A percentile compares a stretch with the other conserved stretches of the same genome.
Conservation (phyloP, 441 rosid species). For the Jatropha podagrica region DNA sequence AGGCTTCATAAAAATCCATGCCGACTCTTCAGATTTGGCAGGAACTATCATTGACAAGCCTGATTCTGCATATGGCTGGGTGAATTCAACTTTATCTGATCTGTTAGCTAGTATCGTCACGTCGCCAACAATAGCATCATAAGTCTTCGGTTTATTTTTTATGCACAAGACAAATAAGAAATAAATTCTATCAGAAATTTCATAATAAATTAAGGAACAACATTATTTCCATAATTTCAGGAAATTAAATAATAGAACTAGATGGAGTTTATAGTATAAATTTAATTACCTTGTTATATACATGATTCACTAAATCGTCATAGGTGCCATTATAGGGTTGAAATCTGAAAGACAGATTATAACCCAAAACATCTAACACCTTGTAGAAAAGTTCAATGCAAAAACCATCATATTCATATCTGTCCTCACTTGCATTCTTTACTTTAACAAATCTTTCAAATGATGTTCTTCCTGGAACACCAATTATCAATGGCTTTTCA, state of each 20-base stretch:
- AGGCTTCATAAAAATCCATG: slow-evolving; percentile 40
- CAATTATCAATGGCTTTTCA: slow-evolving; percentile 25
- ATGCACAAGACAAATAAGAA: neutral
- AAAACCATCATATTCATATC: slow-evolving; percentile 34
- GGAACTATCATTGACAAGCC: slow-evolving; percentile 39
- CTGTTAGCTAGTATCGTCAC: slow-evolving; percentile 35
- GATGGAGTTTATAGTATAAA: neutral
- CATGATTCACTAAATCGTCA: slow-evolving; percentile 36
- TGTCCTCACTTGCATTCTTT: slow-evolving; percentile 14
- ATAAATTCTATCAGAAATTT: slow-evolving; percentile 11
- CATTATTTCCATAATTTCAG: neutral
- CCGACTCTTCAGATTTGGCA: slow-evolving; percentile 19
- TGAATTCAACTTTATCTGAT: slow-evolving; percentile 34
- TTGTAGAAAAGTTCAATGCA: slow-evolving; percentile 43
- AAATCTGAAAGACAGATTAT: slow-evolving; percentile 32
- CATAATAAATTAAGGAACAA: neutral
- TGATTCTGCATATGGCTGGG: slow-evolving; percentile 44
- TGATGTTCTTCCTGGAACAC: slow-evolving; percentile 26
- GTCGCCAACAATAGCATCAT: slow-evolving; percentile 39
- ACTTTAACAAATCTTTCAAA: slow-evolving; percentile 34
- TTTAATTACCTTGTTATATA: slow-evolving; percentile 43
- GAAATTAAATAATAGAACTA: too few relatives aligned
- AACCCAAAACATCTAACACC: slow-evolving; percentile 20
- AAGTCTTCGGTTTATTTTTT: slow-evolving; percentile 23
- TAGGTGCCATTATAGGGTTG: slow-evolving; percentile 37